Percentiles rank a stretch among this genome's conserved stretches.
phyloP scores from a whole-genome alignment of 495 filamentous ascomycete genomes.

The Cenococcum geophilum region DNA sequence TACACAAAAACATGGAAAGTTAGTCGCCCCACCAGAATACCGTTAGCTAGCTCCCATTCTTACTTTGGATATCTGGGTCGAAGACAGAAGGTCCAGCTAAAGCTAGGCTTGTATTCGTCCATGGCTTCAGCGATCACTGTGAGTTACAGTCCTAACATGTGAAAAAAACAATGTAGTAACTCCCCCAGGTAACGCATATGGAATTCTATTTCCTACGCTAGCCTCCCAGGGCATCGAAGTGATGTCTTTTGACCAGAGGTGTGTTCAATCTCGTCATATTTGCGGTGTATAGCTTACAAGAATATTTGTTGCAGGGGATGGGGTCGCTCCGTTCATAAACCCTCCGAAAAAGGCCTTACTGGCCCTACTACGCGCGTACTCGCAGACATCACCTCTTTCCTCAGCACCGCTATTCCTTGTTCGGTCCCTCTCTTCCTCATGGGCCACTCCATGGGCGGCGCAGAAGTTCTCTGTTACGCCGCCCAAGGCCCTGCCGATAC shows the following conservation, averaged over 20 bases:
- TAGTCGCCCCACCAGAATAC: constrained; percentile 27
- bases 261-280: neutral
- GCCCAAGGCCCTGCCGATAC: constrained; percentile 40
- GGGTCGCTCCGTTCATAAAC: constrained; percentile 47
- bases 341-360: constrained; percentile 56
- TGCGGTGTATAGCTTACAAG: constrained; percentile 1
- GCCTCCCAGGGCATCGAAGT: constrained; percentile 67
- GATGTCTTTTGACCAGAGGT: constrained; percentile 71
- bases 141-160: constrained; percentile 9
- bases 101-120: constrained; percentile 70
- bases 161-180: constrained; percentile 5
- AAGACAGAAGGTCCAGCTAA: constrained; percentile 42
- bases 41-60: neutral
- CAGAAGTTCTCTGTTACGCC: constrained; percentile 54
- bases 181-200: constrained; percentile 56
- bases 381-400: constrained; percentile 67
- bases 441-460: constrained; percentile 84
- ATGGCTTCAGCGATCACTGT: constrained; percentile 83
- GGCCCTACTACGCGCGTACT: constrained; percentile 67
- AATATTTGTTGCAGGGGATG: constrained; percentile 42
- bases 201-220: constrained; percentile 60
- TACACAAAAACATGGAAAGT: constrained; percentile 89
- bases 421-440: constrained; percentile 69
- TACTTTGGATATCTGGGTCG: neutral
- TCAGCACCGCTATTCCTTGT: constrained; percentile 47